Evolutionary conservation across 2,329 filamentous ascomycete genomes (phyloP), one percentile per base, ranked within the genome.

Genomic region (Pleoardoris graminearum): DNA sequence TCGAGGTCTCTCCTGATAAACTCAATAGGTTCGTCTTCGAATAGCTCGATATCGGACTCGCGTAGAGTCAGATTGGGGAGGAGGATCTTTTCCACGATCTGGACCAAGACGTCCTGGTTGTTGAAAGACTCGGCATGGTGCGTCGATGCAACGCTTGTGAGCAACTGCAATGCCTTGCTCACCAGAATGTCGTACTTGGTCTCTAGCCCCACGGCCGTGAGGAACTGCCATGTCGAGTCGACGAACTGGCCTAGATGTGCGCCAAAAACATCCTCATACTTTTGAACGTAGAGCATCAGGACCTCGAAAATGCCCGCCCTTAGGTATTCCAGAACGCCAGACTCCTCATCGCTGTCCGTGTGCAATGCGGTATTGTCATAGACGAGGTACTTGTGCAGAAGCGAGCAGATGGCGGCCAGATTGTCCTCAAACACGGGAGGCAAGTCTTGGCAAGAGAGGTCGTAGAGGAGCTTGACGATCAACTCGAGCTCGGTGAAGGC

Each of bases 11-110:
- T 85, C 58, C 94, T 85, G 68, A 99, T 99, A 70, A 96, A 99
- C 74, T 99, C 94, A 60, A 99, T 99, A 0, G 94, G 94, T 77
- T 99, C 95, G 70, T 99, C 95, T 71, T 99, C 94, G 64, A 99
- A 97, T 61, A 96, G 82, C 72, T 99, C 94, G 49, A 96, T 83
- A 61, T 99, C 95, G 0, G 92, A 94, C 67, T 97, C 94, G 60
- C 95, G 86, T 54, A 99, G 79, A 14, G 89, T 88, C 53, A 99
- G 85, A 67, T 99, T 99, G 8, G 94, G 93, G 59, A 99, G 77
- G 51, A 99, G 90, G 53, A 97, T 94, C 76, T 96, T 96, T 72
- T 97, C 91, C 8, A 97, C 90, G 48, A 99, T 90, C 71, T 96
- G 89, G 16, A 86, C 85, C 30, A 97, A 78, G 3, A 90, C 87